These are phyloP conservation scores for Hypomyces perniciosus DNA, from an alignment of 2,329 filamentous ascomycete genomes.

Conservation along the genomic window DNA sequence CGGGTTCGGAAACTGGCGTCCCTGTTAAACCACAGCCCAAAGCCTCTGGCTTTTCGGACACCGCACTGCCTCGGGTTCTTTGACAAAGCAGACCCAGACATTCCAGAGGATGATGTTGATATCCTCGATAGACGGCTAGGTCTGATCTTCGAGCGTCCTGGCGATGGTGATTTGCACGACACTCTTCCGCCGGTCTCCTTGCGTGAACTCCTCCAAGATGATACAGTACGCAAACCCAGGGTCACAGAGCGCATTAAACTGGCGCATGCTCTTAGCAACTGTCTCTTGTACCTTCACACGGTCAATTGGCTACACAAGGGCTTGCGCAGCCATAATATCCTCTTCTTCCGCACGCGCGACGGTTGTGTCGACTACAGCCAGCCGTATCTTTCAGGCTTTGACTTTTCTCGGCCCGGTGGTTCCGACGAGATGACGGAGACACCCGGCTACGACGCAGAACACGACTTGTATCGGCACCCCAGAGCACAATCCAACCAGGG, in stretches of 20 bases:
- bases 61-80: conserved; percentile 48
- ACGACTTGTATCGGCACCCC: conserved; percentile 48
- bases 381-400: conserved; percentile 48
- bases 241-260: conserved; percentile 47
- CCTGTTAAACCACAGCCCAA: conserved; percentile 40
- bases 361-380: conserved; percentile 31
- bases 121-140: conserved; percentile 41
- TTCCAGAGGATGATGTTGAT: conserved; percentile 33
- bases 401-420: conserved; percentile 46
- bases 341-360: conserved; percentile 39
- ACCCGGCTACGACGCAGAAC: conserved; percentile 36
- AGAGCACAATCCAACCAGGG: conserved; percentile 32
- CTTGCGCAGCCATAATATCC: conserved; percentile 46
- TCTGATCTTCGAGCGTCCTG: conserved; percentile 47
- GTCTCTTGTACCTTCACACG: conserved; percentile 48
- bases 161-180: conserved; percentile 29
- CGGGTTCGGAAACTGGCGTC: conserved; percentile 42
- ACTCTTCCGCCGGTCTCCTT: conserved; percentile 40
- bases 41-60: conserved; percentile 43
- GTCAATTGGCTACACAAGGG: conserved; percentile 55
- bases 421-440: conserved; percentile 46
- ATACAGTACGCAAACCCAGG: conserved; percentile 35
- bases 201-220: conserved; percentile 37
- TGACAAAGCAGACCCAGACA: conserved; percentile 34
- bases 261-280: conserved; percentile 46